Percentiles rank a stretch among this genome's conserved stretches.
Conservation (phyloP, 1,284 basidiomycete species). For the Pseudozyma thailandica region DNA sequence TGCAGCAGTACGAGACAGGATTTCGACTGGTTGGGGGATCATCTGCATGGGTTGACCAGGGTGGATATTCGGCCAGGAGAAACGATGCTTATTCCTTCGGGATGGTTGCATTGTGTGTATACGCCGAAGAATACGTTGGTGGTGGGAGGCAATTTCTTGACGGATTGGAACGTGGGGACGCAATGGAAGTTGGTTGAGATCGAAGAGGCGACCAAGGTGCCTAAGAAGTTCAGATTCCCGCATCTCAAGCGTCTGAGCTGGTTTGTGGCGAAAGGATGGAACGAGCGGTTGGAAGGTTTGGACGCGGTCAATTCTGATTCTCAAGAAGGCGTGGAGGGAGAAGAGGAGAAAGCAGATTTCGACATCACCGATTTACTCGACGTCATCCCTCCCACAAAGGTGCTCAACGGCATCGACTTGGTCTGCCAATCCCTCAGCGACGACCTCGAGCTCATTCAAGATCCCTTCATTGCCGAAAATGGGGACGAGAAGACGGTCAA, state of each 20-base stretch:
- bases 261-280: slow-evolving; percentile 65
- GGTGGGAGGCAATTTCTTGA: slow-evolving; percentile 86
- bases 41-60: slow-evolving; percentile 86
- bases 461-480: slow-evolving; percentile 21
- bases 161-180: slow-evolving; percentile 48
- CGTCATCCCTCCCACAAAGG: slow-evolving; percentile 20
- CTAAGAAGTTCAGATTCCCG: slow-evolving; percentile 93
- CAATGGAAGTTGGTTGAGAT: slow-evolving; percentile 87
- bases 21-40: slow-evolving; percentile 87
- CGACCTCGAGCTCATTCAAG: slow-evolving; percentile 43
- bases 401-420: slow-evolving; percentile 30
- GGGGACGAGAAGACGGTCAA: slow-evolving; percentile 38
- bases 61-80: slow-evolving; percentile 84
- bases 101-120: slow-evolving; percentile 97
- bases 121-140: slow-evolving; percentile 92
- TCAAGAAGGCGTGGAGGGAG: not conserved
- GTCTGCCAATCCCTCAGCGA: slow-evolving; percentile 31
- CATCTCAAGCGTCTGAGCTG: slow-evolving; percentile 68
- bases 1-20: slow-evolving; percentile 78
- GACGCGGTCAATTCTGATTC: not conserved
- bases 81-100: slow-evolving; percentile 78
- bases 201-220: slow-evolving; percentile 90
- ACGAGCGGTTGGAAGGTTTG: slow-evolving; percentile 28
- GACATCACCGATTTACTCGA: slow-evolving; percentile 8
- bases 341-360: not conserved